Conservation (phyloP, 441 rosid species). For the Euphorbia schlechtendalii region DNA sequence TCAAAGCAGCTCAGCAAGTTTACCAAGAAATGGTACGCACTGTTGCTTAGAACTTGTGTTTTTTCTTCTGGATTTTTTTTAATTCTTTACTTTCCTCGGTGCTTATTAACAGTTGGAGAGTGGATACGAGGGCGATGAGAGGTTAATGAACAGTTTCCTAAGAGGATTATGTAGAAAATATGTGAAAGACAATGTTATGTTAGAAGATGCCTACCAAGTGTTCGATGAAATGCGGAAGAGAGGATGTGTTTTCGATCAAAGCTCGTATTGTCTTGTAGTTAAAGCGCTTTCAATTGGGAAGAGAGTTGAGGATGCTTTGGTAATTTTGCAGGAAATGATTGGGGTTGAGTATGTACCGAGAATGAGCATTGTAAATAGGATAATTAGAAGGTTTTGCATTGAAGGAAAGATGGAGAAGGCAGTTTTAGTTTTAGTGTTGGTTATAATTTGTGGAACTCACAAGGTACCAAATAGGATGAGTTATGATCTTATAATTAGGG, state of each 20-base stretch:
- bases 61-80: too few relatives aligned
- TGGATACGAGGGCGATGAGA: slow-evolving; percentile 39
- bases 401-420: slow-evolving; percentile 39
- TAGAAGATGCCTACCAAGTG: slow-evolving; percentile 37
- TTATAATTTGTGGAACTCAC: slow-evolving; percentile 29
- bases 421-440: slow-evolving; percentile 23
- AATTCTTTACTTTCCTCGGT: too few relatives aligned
- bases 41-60: too few relatives aligned
- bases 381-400: slow-evolving; percentile 34
- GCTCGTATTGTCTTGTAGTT: slow-evolving; percentile 28
- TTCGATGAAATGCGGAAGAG: slow-evolving; percentile 35
- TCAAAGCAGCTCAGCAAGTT: slow-evolving; percentile 27
- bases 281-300: slow-evolving; percentile 29
- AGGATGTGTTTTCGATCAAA: slow-evolving; percentile 16
- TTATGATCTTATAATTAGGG: slow-evolving; percentile 33
- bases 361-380: slow-evolving; percentile 28
- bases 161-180: slow-evolving; percentile 39
- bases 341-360: slow-evolving; percentile 31
- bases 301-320: slow-evolving; percentile 33
- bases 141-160: slow-evolving; percentile 32
- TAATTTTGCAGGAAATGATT: slow-evolving; percentile 26
- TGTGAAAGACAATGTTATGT: slow-evolving; percentile 26
- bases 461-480: slow-evolving; percentile 31
- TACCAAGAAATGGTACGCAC: slow-evolving; percentile 36
- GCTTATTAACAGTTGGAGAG: not conserved